These are phyloP conservation scores for peach (Prunus persica) DNA, from an alignment of 306 rosid species.

Conservation along the genomic window Prunus_persica_NCBIv2 NC_034009.1:44339001-44339500, in stretches of 20 bases:
- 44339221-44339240: constrained; percentile 92
- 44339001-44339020: constrained; percentile 84
- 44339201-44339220: constrained; percentile 84
- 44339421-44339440: constrained; percentile 86
- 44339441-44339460: constrained; percentile 74
- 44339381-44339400: constrained; percentile 87
- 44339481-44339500: constrained; percentile 90
- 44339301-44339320: constrained; percentile 92
- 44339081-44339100: constrained; percentile 81
- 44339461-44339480: constrained; percentile 82
- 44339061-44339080: constrained; percentile 87
- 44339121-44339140: constrained; percentile 90
- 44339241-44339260: constrained; percentile 93
- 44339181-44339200: constrained; percentile 89
- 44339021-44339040: constrained; percentile 87
- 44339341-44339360: constrained; percentile 85
- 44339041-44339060: constrained; percentile 82
- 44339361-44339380: constrained; percentile 90
- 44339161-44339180: constrained; percentile 91
- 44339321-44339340: constrained; percentile 75
- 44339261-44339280: constrained; percentile 91
- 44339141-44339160: constrained; percentile 84
- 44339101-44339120: constrained; percentile 90
- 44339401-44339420: constrained; percentile 77
- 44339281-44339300: constrained; percentile 83